Evolutionary conservation across 2,329 filamentous ascomycete genomes (phyloP), one percentile per base, ranked within the genome.

Genomic region (Neofusicoccum sp.): DNA sequence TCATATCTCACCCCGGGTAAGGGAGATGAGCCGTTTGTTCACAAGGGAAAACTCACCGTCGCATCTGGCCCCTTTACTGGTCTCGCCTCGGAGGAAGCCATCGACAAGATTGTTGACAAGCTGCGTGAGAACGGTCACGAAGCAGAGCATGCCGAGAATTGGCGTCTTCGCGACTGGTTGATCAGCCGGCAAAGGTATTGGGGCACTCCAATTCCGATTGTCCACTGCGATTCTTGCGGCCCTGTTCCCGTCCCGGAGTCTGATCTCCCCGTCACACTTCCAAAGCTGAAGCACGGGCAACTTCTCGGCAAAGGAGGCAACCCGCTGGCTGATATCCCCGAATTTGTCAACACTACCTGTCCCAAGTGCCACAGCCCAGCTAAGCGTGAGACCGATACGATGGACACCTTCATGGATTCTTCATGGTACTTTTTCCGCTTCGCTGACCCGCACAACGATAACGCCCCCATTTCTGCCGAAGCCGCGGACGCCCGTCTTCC

Each of bases 391-490:
- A 96, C 92, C 0, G 92, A 96, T 72, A 96, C 92, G 2, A 96
- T 96, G 92, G 92, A 96, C 73, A 96, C 92, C 0, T 96, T 96
- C 75, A 92, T 96, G 63, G 92, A 96, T 75, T 96, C 91, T 1
- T 96, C 91, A 58, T 96, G 92, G 92, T 96, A 96, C 74, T 96
- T 88, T 69, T 86, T 93, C 76, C 85, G 91, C 11, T 96, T 91
- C 67, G 76, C 87, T 30, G 90, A 96, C 67, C 79, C 89, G 1
- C 79, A 86, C 16, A 93, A 95, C 65, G 65, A 79, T 12, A 69
- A 81, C 1, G 72, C 78, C 12, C 86, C 86, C 0, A 86, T 96
- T 64, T 86, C 85, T 0, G 75, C 85, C n/a, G 76, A 80, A 16
- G 80, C 80, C 9, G 84, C 84, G 11, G 78, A 82, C 63, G 69